phyloP scores from a whole-genome alignment of 495 filamentous ascomycete species.

The Aspergillus wentii region DNA sequence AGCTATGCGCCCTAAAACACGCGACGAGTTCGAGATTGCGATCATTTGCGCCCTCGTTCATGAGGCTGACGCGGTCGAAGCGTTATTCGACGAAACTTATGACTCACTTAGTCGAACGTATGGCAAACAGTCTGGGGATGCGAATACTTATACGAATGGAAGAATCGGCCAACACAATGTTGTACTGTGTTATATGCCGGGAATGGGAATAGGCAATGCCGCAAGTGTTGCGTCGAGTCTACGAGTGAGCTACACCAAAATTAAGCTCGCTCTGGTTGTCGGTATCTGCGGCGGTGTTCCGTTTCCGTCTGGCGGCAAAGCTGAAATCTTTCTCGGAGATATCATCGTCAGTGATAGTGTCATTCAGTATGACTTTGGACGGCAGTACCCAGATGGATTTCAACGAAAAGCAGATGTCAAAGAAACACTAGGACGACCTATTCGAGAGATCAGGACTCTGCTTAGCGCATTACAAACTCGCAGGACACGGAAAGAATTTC shows the following conservation, averaged over 20 bases:
- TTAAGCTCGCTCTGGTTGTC: slow-evolving; percentile 19
- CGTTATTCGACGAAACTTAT: slow-evolving; percentile 25
- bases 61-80: slow-evolving; percentile 24
- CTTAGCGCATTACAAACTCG: slow-evolving; percentile 15
- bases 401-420: slow-evolving; percentile 17
- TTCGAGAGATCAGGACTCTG: slow-evolving; percentile 22
- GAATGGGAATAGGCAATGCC: slow-evolving; percentile 29
- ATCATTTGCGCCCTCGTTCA: slow-evolving; percentile 11
- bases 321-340: slow-evolving; percentile 36
- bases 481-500: slow-evolving; percentile 7
- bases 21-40: slow-evolving; percentile 16
- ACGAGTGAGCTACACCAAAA: slow-evolving; percentile 21
- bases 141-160: slow-evolving; percentile 27
- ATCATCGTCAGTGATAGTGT: slow-evolving; percentile 36
- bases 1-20: slow-evolving; percentile 5
- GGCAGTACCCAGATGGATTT: slow-evolving; percentile 20
- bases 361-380: slow-evolving; percentile 36
- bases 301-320: neutral
- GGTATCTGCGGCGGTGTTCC: slow-evolving; percentile 28
- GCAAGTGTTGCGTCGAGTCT: slow-evolving; percentile 21
- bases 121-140: slow-evolving; percentile 2
- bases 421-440: slow-evolving; percentile 24
- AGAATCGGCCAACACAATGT: slow-evolving; percentile 32
- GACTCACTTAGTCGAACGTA: slow-evolving; percentile 3
- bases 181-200: slow-evolving; percentile 24